These are phyloP conservation scores for Sporormia fimetaria DNA, from an alignment of 495 filamentous ascomycete genomes.

Conservation along the genomic window DNA sequence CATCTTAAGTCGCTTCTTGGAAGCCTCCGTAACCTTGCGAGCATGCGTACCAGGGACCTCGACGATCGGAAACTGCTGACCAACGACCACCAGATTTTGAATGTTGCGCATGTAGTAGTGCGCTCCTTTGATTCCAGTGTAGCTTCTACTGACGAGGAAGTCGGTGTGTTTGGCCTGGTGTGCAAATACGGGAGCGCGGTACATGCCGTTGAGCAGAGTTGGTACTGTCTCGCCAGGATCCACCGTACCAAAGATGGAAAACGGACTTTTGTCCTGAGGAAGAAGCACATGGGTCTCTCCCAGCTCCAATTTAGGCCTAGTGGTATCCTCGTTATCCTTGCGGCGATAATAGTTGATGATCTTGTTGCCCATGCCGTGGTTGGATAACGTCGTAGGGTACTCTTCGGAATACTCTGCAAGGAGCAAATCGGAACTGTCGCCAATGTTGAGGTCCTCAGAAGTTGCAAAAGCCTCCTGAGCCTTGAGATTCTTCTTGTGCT, in stretches of 20 bases:
- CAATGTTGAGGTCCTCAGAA: conserved; percentile 66
- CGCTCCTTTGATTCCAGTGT: conserved; percentile 59
- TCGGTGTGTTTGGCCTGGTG: conserved; percentile 69
- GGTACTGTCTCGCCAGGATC: conserved; percentile 81
- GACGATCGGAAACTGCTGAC: conserved; percentile 80
- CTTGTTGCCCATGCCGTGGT: conserved; percentile 92
- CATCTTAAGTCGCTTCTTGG: conserved; percentile 94
- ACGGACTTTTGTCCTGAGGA: conserved; percentile 88
- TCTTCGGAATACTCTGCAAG: conserved; percentile 95
- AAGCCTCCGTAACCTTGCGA: conserved; percentile 83
- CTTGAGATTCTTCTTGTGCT: conserved; percentile 63
- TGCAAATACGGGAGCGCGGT: conserved; percentile 81
- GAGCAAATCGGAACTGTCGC: conserved; percentile 75
- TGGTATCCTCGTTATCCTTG: conserved; percentile 65
- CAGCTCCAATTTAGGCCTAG: conserved; percentile 62
- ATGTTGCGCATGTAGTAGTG: conserved; percentile 75
- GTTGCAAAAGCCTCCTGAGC: conserved; percentile 61
- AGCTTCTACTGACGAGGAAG: conserved; percentile 75
- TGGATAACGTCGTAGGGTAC: conserved; percentile 78
- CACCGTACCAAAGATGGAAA: conserved; percentile 86
- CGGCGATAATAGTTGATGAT: conserved; percentile 94
- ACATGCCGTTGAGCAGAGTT: conserved; percentile 90
- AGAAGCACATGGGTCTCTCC: conserved; percentile 79
- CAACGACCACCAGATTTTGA: conserved; percentile 78
- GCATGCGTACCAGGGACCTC: conserved; percentile 91